Evolutionary conservation across 2,329 filamentous ascomycete genomes (phyloP).

Genomic region (Hymenoscyphus scutula): DNA sequence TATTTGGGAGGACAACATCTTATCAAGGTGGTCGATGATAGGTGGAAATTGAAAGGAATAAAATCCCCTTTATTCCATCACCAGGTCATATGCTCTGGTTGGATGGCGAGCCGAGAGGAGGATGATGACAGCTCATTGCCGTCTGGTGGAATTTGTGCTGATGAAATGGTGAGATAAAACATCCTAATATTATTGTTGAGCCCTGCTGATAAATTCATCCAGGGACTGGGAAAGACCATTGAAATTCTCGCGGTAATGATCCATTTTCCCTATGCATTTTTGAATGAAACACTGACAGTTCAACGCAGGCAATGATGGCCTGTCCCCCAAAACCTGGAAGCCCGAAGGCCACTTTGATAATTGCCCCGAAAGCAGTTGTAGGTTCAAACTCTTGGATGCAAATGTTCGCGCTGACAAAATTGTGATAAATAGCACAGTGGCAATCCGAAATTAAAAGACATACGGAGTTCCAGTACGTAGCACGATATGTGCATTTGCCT

Average conservation of each 20-base stretch:
- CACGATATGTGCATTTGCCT: too few relatives aligned
- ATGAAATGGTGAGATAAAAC: conserved; percentile 8
- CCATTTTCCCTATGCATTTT: not conserved
- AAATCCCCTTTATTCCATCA: not conserved
- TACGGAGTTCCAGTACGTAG: too few relatives aligned
- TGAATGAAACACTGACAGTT: too few relatives aligned
- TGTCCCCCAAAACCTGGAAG: not conserved
- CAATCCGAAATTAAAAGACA: not conserved
- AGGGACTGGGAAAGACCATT: conserved; percentile 8
- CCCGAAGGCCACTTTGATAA: not conserved
- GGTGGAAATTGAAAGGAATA: not conserved
- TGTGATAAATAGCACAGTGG: conserved; percentile 5
- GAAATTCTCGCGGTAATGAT: not conserved
- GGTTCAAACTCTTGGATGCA: not conserved
- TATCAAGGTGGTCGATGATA: too few relatives aligned
- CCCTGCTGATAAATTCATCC: too few relatives aligned
- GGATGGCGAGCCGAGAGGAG: conserved; percentile 1
- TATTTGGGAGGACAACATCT: too few relatives aligned
- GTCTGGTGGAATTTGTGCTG: conserved; percentile 5
- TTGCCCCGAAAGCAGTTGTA: not conserved
- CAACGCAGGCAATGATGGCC: not conserved
- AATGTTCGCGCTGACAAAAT: not conserved
- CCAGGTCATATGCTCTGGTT: not conserved
- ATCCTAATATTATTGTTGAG: too few relatives aligned
- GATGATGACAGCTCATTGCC: not conserved